Base-by-base conservation (phyloP, 208 protist species). In the Angomonas deanei region DNA sequence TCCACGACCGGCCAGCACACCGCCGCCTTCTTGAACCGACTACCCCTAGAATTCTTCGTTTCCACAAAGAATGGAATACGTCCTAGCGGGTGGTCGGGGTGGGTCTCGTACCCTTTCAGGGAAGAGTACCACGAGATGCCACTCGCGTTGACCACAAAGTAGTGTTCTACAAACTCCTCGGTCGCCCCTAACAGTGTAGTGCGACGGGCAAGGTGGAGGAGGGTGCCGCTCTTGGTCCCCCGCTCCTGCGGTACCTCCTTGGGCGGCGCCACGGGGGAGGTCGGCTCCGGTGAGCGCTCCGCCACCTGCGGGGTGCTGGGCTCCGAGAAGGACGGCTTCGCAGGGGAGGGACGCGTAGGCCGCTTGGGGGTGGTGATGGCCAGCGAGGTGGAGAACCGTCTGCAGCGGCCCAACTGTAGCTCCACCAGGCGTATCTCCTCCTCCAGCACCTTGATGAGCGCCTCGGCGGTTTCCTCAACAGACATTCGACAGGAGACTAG, bases 1-100 rank as follows among this genome's bases (percentile, higher is more conserved):
- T 82, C 75, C 15, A 92, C 69, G 1, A 82, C 74, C 0, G 82
- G 82, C 78, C 82, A 87, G 72, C 82, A 89, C 38, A 84, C 80
- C 19, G 78, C 76, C 8, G 82, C 82, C 46, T 70, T 75, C 42
- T 82, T 79, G 58, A 92, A 87, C 36, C 75, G 72, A 57, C 82
- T 92, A 19, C 82, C 81, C 26, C 82, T 76, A 31, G 77, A 87
- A 65, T 89, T 89, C 36, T 36, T 47, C 23, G 80, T 84, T 50
- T 76, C 77, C 4, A 64, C 34, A 55, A 57, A 92, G 53, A 85
- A 89, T 3, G 68, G 59, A 11, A 83, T 69, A 26, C 52, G 61
- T 1, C 70, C 68, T 0, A 84, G 56, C 2, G 79, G 80, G 1
- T 50, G 46, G 11, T 61, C 39, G 0, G 64, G 64, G 15, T 56